Evolutionary conservation across 73 alveolate genomes (phyloP).

Genomic region (Paramecium pentaurelia): DNA sequence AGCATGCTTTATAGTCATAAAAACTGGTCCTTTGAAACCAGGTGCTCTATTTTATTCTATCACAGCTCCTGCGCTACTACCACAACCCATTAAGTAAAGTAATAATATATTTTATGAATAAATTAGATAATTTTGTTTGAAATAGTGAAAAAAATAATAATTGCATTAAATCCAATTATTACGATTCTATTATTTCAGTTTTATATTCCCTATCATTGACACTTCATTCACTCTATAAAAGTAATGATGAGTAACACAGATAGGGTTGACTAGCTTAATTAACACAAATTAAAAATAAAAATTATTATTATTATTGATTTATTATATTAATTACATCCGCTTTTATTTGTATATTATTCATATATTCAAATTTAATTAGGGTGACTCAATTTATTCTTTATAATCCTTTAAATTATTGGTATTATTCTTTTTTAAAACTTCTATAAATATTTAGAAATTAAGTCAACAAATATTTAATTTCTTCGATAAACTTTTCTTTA

Average conservation of each 20-base stretch:
- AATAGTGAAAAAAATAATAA: neutral
- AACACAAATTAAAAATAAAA: neutral
- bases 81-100: slow-evolving; percentile 53
- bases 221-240: neutral
- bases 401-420: slow-evolving; percentile 20
- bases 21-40: slow-evolving; percentile 34
- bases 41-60: slow-evolving; percentile 20
- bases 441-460: slow-evolving; percentile 34
- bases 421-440: slow-evolving; percentile 37
- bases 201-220: slow-evolving; percentile 7
- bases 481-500: neutral
- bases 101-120: neutral
- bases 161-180: neutral
- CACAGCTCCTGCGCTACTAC: slow-evolving; percentile 17
- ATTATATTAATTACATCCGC: neutral
- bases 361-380: neutral
- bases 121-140: neutral
- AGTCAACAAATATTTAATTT: neutral
- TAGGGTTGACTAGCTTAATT: neutral
- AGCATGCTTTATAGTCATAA: slow-evolving; percentile 6
- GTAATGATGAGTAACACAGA: neutral
- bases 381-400: neutral
- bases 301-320: neutral
- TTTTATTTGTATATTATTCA: neutral
- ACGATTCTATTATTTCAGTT: neutral